Evolutionary conservation across 108 stramenopile genomes (phyloP).

Genomic region (Pseudonitzschia delicatissima): DNA sequence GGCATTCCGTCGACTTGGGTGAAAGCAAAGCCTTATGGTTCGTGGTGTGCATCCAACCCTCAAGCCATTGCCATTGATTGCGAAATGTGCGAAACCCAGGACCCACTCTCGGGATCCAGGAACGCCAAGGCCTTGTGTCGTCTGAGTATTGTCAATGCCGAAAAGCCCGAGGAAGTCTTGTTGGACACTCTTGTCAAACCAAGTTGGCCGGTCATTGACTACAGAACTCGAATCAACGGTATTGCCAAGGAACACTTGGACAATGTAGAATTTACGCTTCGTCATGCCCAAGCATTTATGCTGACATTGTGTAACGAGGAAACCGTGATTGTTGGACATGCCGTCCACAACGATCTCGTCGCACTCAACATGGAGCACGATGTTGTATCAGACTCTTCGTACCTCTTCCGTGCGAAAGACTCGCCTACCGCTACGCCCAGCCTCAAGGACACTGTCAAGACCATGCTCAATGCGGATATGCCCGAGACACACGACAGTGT

Average conservation of each 20-base stretch:
- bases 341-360: constrained; percentile 88
- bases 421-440: constrained; percentile 45
- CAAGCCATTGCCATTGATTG: constrained; percentile 96
- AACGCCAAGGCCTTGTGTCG: constrained; percentile 89
- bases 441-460: constrained; percentile 67
- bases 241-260: constrained; percentile 80
- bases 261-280: constrained; percentile 82
- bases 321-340: constrained; percentile 93
- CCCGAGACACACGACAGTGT: constrained; percentile 85
- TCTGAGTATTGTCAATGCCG: constrained; percentile 86
- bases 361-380: constrained; percentile 86
- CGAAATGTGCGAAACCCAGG: constrained; percentile 96
- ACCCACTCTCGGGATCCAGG: constrained; percentile 76
- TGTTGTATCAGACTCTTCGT: constrained; percentile 82
- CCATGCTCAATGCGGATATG: constrained; percentile 68
- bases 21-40: constrained; percentile 69
- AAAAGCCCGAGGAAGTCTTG: constrained; percentile 77
- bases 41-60: constrained; percentile 74
- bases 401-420: constrained; percentile 68
- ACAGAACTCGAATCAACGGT: constrained; percentile 90
- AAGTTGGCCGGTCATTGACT: constrained; percentile 84
- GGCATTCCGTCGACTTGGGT: constrained; percentile 58
- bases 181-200: constrained; percentile 95
- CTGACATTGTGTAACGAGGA: constrained; percentile 84
- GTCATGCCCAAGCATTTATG: constrained; percentile 94